phyloP scores from a whole-genome alignment of 164 flowering plant genomes.

The Tetrastigma voinierianum region DNA sequence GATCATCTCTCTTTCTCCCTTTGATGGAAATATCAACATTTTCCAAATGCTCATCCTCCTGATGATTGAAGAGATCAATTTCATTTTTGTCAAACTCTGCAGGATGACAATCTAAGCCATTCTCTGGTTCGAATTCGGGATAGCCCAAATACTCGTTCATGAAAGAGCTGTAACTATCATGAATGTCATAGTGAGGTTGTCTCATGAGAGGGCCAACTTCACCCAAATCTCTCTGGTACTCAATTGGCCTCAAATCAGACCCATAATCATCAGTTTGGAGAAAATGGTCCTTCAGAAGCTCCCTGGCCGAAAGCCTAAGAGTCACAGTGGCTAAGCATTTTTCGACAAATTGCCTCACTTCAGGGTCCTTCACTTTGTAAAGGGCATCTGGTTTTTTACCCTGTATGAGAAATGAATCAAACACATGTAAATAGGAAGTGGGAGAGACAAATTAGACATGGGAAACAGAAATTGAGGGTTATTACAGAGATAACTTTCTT shows the following conservation, averaged over 20 bases:
- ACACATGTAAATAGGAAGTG: background rate
- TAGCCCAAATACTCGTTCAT: slow-evolving; percentile 35
- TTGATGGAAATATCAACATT: slow-evolving; percentile 65
- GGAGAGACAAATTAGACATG: background rate
- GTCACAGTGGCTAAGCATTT: slow-evolving; percentile 86
- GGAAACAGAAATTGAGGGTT: slow-evolving; percentile 1
- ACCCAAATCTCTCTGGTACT: slow-evolving; percentile 30
- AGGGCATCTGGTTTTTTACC: slow-evolving; percentile 87
- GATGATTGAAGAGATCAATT: slow-evolving; percentile 54
- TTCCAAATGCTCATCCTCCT: slow-evolving; percentile 57
- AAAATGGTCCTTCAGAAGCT: slow-evolving; percentile 86
- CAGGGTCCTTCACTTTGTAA: slow-evolving; percentile 77
- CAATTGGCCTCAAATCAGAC: slow-evolving; percentile 36
- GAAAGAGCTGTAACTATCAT: slow-evolving; percentile 23
- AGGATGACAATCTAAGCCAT: slow-evolving; percentile 36
- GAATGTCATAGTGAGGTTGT: slow-evolving; percentile 34
- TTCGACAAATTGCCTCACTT: slow-evolving; percentile 80
- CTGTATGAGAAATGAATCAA: slow-evolving; percentile 29
- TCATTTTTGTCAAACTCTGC: slow-evolving; percentile 40
- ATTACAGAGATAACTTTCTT: slow-evolving; percentile 95
- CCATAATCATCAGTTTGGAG: slow-evolving; percentile 67
- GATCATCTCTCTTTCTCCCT: slow-evolving; percentile 71
- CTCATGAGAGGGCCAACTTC: slow-evolving; percentile 33
- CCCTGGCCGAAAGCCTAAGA: slow-evolving; percentile 69
- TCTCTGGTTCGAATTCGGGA: slow-evolving; percentile 33